A percentile compares a stretch with the other conserved stretches of the same genome.
phyloP scores from a whole-genome alignment of 768 basidiomycete genomes.

The Phylloporus rhodoxanthus region DNA sequence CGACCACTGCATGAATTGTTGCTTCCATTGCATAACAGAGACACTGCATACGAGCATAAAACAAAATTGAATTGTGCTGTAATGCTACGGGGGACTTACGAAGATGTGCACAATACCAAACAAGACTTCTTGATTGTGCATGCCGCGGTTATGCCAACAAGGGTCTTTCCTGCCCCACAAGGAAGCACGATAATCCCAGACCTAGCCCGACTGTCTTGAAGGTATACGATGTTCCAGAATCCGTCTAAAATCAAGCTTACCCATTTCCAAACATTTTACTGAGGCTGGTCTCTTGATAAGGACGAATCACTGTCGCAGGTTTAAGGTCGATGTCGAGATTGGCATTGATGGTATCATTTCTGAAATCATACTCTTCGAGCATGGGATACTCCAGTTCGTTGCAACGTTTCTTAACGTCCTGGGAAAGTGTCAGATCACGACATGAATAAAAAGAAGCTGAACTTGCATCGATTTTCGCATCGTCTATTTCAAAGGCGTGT shows the following conservation, averaged over 20 bases:
- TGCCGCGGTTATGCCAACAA: slow-evolving; percentile 98
- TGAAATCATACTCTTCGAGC: slow-evolving; percentile 98
- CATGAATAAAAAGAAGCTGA: slow-evolving; percentile 1
- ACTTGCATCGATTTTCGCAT: slow-evolving; percentile 85
- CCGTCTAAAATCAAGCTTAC: slow-evolving; percentile 36
- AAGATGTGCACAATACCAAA: slow-evolving; percentile 94
- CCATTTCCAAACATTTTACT: slow-evolving; percentile 99
- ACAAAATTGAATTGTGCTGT: neutral
- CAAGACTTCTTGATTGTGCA: slow-evolving; percentile 99
- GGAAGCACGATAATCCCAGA: slow-evolving; percentile 98
- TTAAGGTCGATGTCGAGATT: slow-evolving; percentile 98
- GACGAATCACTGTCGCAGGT: slow-evolving; percentile 93
- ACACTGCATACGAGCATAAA: slow-evolving; percentile 43
- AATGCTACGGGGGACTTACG: slow-evolving; percentile 49
- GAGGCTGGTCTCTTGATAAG: slow-evolving; percentile 97
- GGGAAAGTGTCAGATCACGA: slow-evolving; percentile 7
- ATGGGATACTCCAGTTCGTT: slow-evolving; percentile 97
- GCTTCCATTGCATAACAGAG: slow-evolving; percentile 98
- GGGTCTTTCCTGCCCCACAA: slow-evolving; percentile 97
- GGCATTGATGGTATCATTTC: slow-evolving; percentile 92
- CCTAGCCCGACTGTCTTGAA: slow-evolving; percentile 71
- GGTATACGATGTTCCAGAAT: neutral
- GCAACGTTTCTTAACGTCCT: slow-evolving; percentile 96
- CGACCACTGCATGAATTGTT: slow-evolving; percentile 98
- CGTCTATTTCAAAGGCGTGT: slow-evolving; percentile 94